phyloP scores from a whole-genome alignment of 2,329 filamentous ascomycete genomes.

The Hortaea sp. region DNA sequence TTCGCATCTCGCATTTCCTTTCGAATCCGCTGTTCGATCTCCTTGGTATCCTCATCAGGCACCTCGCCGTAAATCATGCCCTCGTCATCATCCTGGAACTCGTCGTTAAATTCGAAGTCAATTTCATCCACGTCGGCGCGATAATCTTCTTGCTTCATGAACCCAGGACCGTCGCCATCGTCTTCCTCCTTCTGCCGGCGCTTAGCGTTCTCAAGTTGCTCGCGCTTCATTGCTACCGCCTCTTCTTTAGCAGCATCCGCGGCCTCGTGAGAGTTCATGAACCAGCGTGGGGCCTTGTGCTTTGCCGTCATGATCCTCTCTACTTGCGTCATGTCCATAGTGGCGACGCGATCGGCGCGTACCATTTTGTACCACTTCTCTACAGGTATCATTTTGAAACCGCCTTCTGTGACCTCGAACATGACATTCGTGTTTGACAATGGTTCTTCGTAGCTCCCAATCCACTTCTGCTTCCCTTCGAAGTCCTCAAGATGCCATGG shows the following conservation, averaged over 20 bases:
- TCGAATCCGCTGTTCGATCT: constrained; percentile 56
- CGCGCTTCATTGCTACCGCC: constrained; percentile 10
- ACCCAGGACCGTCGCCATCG: constrained; percentile 31
- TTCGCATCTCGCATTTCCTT: constrained; percentile 79
- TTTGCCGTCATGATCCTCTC: constrained; percentile 76
- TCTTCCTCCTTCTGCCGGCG: constrained; percentile 26
- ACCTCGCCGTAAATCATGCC: constrained; percentile 68
- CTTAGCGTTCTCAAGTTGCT: constrained; percentile 29
- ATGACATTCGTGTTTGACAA: constrained; percentile 74
- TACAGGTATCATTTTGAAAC: constrained; percentile 75
- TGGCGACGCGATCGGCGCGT: constrained; percentile 49
- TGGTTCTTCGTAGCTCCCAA: constrained; percentile 80
- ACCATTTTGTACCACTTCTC: constrained; percentile 94
- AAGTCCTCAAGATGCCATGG: constrained; percentile 97
- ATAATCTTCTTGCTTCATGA: constrained; percentile 31
- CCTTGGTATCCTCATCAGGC: constrained; percentile 61
- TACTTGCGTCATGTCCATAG: constrained; percentile 71
- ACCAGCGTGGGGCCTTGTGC: constrained; percentile 67
- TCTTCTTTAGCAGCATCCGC: constrained; percentile 18
- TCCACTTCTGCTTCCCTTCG: constrained; percentile 89
- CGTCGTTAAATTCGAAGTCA: constrained; percentile 55
- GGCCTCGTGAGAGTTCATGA: constrained; percentile 53
- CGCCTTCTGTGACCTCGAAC: constrained; percentile 61
- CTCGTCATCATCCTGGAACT: constrained; percentile 84
- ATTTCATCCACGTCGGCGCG: constrained; percentile 54